A percentile compares a stretch with the other conserved stretches of the same genome.
Conservation (phyloP, 139 green algal genomes). For the Zygnema cylindricum region DNA sequence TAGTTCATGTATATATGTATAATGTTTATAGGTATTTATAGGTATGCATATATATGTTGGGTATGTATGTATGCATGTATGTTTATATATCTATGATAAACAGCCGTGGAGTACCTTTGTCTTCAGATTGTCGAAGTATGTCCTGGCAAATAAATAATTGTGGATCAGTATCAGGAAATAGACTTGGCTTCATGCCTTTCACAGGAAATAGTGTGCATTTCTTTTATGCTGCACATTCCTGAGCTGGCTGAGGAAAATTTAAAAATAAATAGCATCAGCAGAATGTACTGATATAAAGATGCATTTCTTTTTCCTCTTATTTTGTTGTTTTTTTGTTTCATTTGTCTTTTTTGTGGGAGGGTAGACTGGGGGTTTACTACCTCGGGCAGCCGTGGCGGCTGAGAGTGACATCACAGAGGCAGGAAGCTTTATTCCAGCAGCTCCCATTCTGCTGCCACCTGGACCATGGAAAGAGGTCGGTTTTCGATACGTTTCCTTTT, state of each 20-base stretch:
- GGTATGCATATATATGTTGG: no score
- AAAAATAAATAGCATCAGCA: not conserved
- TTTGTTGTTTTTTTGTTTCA: not conserved
- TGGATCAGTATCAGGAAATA: no score
- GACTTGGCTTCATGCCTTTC: no score
- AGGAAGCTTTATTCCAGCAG: slow-evolving; percentile 72
- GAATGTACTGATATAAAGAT: not conserved
- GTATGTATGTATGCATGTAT: no score
- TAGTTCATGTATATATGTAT: no score
- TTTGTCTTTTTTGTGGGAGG: not conserved
- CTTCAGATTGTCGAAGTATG: no score
- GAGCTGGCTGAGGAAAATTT: not conserved
- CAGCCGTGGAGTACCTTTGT: no score
- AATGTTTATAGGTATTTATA: no score
- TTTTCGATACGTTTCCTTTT: no score
- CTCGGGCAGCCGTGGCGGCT: not conserved
- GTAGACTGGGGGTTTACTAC: not conserved
- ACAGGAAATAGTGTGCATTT: no score
- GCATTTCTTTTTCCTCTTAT: not conserved
- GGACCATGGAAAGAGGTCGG: slow-evolving; percentile 85
- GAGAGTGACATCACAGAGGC: slow-evolving; percentile 37
- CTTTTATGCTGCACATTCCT: not conserved
- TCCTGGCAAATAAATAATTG: no score
- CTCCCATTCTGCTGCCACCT: slow-evolving; percentile 88
- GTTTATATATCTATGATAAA: no score